phyloP scores from a whole-genome alignment of 225 moss, liverwort and hornwort species.

The Sphagnum contortum region DNA sequence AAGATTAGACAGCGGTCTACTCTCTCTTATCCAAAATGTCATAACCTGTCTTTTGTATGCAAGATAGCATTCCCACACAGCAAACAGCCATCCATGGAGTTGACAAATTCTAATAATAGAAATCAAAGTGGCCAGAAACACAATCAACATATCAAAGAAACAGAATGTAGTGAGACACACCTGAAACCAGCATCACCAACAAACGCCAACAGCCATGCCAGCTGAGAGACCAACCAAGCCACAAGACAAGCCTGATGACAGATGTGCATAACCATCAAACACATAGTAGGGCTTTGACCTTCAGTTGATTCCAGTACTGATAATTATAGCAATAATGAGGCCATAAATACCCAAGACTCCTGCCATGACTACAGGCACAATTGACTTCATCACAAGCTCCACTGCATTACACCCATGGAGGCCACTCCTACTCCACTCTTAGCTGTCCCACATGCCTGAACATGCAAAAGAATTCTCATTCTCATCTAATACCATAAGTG shows the following conservation, averaged over 20 bases:
- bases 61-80: no score
- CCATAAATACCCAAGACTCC: conserved; percentile 8
- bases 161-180: not conserved
- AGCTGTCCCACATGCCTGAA: conserved; percentile 5
- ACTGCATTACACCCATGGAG: conserved; percentile 5
- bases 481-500: not conserved
- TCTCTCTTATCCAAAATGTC: no score
- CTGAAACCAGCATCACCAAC: conserved; percentile 10
- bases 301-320: conserved; percentile 6
- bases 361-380: conserved; percentile 7
- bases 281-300: conserved; percentile 5
- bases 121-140: no score
- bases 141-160: no score
- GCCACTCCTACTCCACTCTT: conserved; percentile 9
- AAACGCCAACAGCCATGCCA: conserved; percentile 4
- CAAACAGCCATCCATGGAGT: no score
- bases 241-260: conserved; percentile 5
- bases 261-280: conserved; percentile 9
- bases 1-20: no score
- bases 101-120: no score
- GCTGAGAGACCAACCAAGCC: conserved; percentile 5
- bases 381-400: conserved; percentile 6
- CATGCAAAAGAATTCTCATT: no score
- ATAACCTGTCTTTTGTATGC: no score
- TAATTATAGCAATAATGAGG: conserved; percentile 8